Evolutionary conservation across 2,329 filamentous ascomycete species (phyloP).

Genomic region (Fusarium bactridioides): DNA sequence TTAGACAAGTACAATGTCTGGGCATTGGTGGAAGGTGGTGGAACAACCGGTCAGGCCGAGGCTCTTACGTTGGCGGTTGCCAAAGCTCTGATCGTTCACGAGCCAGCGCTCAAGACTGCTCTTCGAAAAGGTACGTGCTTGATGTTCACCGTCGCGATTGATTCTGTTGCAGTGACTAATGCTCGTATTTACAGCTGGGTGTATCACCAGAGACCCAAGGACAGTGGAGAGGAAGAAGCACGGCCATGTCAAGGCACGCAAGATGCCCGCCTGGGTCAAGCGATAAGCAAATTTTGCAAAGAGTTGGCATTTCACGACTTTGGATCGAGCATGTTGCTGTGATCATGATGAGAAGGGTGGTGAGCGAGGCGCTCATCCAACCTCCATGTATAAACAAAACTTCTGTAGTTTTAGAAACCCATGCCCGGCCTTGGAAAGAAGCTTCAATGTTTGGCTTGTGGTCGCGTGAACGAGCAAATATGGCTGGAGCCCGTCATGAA

Average conservation of each 20-base stretch:
- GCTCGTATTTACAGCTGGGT: constrained; percentile 72
- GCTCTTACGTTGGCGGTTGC: constrained; percentile 89
- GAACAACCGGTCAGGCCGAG: constrained; percentile 94
- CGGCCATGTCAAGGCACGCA: constrained; percentile 94
- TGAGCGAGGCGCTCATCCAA: constrained; percentile 22
- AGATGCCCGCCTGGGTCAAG: constrained; percentile 99
- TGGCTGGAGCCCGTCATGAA: background rate
- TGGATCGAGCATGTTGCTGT: constrained; percentile 23
- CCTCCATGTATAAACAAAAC: constrained; percentile 40
- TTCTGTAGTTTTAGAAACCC: constrained; percentile 42
- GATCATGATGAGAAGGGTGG: constrained; percentile 31
- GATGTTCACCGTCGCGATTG: background rate
- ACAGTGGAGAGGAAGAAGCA: constrained; percentile 98
- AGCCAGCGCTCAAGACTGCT: constrained; percentile 88
- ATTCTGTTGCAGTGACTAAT: constrained; percentile 51
- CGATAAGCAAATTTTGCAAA: constrained; percentile 52
- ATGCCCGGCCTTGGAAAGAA: constrained; percentile 16
- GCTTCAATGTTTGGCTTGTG: constrained; percentile 17
- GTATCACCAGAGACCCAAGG: constrained; percentile 88
- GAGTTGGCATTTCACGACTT: constrained; percentile 16
- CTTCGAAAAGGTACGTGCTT: constrained; percentile 81
- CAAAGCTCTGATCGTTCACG: constrained; percentile 87
- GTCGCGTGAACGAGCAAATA: background rate
- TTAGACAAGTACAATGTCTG: constrained; percentile 98
- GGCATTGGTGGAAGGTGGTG: constrained; percentile 84